Evolutionary conservation across 768 basidiomycete species (phyloP), one percentile per base, ranked within the genome.

Genomic region (Mycena haematopus): DNA sequence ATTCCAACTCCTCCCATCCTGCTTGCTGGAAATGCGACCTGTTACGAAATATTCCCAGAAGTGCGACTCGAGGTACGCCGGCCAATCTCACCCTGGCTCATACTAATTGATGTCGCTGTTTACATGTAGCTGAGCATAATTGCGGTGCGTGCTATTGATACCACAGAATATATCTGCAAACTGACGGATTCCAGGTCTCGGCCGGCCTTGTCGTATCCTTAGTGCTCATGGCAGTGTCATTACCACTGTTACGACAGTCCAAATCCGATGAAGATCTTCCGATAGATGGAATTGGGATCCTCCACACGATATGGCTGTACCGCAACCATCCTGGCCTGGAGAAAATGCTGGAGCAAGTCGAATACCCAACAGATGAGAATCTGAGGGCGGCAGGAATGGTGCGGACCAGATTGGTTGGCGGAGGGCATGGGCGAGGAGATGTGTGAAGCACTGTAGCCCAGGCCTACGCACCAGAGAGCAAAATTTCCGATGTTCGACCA

Each of bases 131-230:
- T 45, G 8, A 45, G 44, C 44, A 45, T 45, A 45, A 7, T 14
- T 24, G 44, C 44, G 44, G 44, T 45, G 21, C 44, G 44, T n/a
- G n/a, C n/a, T n/a, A n/a, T n/a, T 45, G 10, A 24, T 45, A 45
- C 22, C 44, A 5, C 21, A 8, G 21, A 9, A 22, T 8, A 45
- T 45, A 24, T 45, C 22, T n/a, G 21, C 10, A 8, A 42, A 17
- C 11, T 10, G 1, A 6, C 24, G 19, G 27, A 22, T n/a, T 58
- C 50, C 47, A 58, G 56, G 8, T 58, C 24, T 50, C 56, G 3
- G 35, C n/a, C 19, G 56, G 56, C 19, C 47, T 58, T 21, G 56
- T 24, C 11, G n/a, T 14, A 50, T 33, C 56, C 1, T 9, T 58
- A 1, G 22, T 51, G 24, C 21, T 50, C 4, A 35, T 49, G 25